Base-by-base conservation (phyloP, 768 basidiomycete species). In the Psilocybe tampanensis region DNA sequence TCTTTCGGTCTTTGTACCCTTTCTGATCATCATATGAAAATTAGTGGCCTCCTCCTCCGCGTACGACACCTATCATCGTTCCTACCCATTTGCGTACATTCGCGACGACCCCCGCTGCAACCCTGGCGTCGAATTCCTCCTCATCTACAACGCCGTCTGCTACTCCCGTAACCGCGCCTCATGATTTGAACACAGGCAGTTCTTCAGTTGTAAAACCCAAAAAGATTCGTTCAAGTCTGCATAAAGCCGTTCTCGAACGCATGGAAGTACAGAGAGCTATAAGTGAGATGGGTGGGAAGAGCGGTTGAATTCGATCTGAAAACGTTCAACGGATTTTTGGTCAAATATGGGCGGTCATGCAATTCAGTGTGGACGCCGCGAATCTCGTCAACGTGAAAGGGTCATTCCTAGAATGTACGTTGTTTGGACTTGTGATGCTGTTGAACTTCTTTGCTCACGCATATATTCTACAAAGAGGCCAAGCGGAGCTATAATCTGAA, bases 21-120 rank as follows among this genome's bases (percentile, higher is more conserved):
- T 22, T 18, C 36, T 48, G 9, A 54, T 47, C n/a, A n/a, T n/a
- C n/a, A n/a, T 13, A 48, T 11, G 43, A 11, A 19, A 5, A 41
- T 22, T 23, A 93, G 91, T 93, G 92, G 92, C 91, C 92, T 1
- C 87, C 90, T 7, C 90, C 91, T 3, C 91, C 90, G 2, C 86
- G 86, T 1, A 76, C 84, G 34, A 92, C 86, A 3, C 90, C 92
- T 2, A 80, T 92, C 53, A 89, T 93, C 44, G 87, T 93, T 23
- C 89, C 90, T 2, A 79, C 88, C 0, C 84, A 89, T 58, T 72
- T 90, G 11, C 61, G 70, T 55, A 60, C 72, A 49, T 54, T 48
- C 17, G 68, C 62, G 51, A 60, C 21, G 22, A 48, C 29, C 49
- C 21, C 21, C 26, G 47, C 61, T 3, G 48, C 47, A 4, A 24